Conservation (phyloP, 495 filamentous ascomycete genomes). For the Tuber microsphaerosporum region DNA sequence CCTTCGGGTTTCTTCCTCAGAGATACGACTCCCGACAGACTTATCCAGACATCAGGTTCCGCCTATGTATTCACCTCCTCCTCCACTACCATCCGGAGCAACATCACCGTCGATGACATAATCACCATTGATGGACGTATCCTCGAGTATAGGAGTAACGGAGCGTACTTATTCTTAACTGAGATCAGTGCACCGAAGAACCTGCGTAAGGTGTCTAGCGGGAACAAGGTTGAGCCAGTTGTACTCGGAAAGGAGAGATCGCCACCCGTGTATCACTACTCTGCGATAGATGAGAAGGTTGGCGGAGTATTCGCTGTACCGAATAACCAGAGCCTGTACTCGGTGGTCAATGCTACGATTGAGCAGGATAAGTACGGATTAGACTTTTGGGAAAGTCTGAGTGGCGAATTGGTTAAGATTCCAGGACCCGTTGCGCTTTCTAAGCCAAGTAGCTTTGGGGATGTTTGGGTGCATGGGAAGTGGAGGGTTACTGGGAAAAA, state of each 20-base stretch:
- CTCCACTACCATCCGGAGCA: conserved; percentile 41
- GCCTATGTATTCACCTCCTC: conserved; percentile 53
- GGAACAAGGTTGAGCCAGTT: conserved; percentile 47
- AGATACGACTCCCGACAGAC: conserved; percentile 48
- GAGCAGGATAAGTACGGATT: conserved; percentile 52
- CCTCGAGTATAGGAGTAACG: conserved; percentile 50
- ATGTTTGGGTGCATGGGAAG: conserved; percentile 56
- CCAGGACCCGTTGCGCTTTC: conserved; percentile 47
- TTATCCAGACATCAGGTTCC: conserved; percentile 46
- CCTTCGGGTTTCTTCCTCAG: conserved; percentile 55
- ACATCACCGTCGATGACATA: conserved; percentile 52
- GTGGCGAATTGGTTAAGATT: conserved; percentile 54
- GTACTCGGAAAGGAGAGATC: conserved; percentile 50
- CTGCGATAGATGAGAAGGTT: conserved; percentile 46
- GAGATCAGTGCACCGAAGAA: conserved; percentile 51
- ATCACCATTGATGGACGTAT: conserved; percentile 53
- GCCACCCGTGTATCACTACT: conserved; percentile 52
- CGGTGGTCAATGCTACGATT: conserved; percentile 50
- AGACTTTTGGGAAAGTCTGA: conserved; percentile 60
- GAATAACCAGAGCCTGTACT: conserved; percentile 50
- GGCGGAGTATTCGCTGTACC: conserved; percentile 53
- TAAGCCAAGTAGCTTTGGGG: conserved; percentile 53
- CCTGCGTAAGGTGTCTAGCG: conserved; percentile 46
- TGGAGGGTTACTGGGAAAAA: conserved; percentile 53
- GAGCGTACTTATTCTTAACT: conserved; percentile 52